Conservation (phyloP, 768 basidiomycete genomes). For the Collybia mongolica region DNA sequence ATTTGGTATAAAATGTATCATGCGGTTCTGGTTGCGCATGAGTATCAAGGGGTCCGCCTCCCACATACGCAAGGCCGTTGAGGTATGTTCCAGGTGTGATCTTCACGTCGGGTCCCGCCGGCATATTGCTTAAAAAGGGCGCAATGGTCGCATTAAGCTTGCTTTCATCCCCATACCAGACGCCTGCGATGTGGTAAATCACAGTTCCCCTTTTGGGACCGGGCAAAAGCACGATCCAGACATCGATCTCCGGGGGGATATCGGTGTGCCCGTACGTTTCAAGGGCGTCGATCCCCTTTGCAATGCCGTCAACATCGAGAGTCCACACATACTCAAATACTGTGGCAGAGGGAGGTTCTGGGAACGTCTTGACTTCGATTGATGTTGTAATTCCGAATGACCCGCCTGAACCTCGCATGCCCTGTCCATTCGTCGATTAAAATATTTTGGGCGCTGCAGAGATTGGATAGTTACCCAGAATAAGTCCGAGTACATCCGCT, state of each 20-base stretch:
- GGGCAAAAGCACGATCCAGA: conserved; percentile 19
- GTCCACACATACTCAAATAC: conserved; percentile 33
- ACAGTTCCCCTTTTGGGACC: conserved; percentile 26
- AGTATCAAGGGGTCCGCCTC: conserved; percentile 20
- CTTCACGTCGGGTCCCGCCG: neutral
- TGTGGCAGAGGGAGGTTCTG: conserved; percentile 13
- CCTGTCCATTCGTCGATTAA: conserved; percentile 6
- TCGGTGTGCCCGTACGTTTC: conserved; percentile 14
- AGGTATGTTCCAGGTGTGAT: conserved; percentile 16
- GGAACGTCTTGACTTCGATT: conserved; percentile 17
- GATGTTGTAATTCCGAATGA: conserved; percentile 8
- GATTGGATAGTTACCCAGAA: conserved; percentile 40
- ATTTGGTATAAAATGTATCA: conserved; percentile 34
- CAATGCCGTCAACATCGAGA: conserved; percentile 26
- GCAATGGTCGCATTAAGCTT: conserved; percentile 9
- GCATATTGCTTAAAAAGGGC: conserved; percentile 13
- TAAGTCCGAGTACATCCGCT: conserved; percentile 38
- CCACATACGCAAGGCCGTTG: conserved; percentile 7
- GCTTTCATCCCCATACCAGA: conserved; percentile 14
- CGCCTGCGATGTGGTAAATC: conserved; percentile 27
- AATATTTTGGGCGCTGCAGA: conserved; percentile 21
- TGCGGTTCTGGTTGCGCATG: conserved; percentile 11
- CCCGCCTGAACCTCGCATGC: conserved; percentile 16
- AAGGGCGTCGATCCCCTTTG: conserved; percentile 21
- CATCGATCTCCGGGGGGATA: conserved; percentile 33